Conservation (phyloP, 805 yeast genomes). For the Wickerhamiella allomyrinae region DNA sequence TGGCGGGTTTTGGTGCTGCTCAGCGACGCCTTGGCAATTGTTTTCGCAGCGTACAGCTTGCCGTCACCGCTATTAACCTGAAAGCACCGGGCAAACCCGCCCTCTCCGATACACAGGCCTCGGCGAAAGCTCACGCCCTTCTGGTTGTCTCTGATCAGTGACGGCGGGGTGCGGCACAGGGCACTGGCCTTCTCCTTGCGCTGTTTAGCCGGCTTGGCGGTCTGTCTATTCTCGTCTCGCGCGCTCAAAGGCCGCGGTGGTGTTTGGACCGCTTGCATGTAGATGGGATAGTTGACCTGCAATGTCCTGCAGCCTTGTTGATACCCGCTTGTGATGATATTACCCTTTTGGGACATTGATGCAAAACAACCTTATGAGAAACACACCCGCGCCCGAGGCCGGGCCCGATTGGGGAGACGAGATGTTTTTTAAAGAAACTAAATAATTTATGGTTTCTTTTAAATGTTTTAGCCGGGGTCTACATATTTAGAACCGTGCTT, state of each 20-base stretch:
- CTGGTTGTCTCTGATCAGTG: conserved; percentile 69
- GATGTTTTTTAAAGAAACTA: no score
- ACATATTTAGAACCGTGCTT: no score
- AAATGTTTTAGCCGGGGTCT: no score
- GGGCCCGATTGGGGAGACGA: no score
- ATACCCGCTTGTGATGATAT: neutral
- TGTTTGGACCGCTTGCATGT: conserved; percentile 2
- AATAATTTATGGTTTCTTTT: no score
- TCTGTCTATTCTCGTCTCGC: conserved; percentile 2
- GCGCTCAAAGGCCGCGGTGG: conserved; percentile 1
- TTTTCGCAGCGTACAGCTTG: conserved; percentile 83
- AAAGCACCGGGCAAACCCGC: conserved; percentile 97
- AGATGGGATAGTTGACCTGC: neutral
- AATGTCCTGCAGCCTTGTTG: neutral
- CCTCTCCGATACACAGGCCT: conserved; percentile 88
- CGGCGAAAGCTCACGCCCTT: conserved; percentile 32
- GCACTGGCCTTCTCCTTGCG: conserved; percentile 73
- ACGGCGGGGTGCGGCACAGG: conserved; percentile 92
- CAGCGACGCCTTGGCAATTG: conserved; percentile 91
- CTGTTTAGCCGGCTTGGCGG: neutral
- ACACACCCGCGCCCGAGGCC: neutral
- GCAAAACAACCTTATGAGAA: neutral
- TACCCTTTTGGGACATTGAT: conserved; percentile 2
- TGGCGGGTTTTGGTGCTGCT: conserved; percentile 76
- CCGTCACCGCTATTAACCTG: conserved; percentile 86